A percentile compares a stretch with the other conserved stretches of the same genome.
These are phyloP conservation scores for Aspergillus panamensis DNA, from an alignment of 495 filamentous ascomycete species.

Conservation along the genomic window DNA sequence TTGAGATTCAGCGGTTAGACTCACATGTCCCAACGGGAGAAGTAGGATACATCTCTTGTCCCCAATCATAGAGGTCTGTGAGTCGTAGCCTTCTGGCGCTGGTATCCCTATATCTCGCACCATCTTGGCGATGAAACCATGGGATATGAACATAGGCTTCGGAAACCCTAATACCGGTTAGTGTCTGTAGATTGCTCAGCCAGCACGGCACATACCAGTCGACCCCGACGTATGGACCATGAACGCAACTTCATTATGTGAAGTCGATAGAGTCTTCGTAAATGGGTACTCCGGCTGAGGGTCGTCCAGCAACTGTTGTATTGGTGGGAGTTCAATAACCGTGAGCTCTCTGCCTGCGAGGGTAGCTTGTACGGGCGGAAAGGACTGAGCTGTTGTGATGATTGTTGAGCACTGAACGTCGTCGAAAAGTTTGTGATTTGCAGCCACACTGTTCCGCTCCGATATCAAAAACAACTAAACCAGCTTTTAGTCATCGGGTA, in stretches of 20 bases:
- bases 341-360: neutral
- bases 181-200: neutral
- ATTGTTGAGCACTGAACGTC: slow-evolving; percentile 13
- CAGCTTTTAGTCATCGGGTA: slow-evolving; percentile 1
- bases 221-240: slow-evolving; percentile 6
- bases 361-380: slow-evolving; percentile 3
- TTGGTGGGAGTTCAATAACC: slow-evolving; percentile 6
- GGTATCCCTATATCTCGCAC: slow-evolving; percentile 6
- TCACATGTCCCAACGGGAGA: slow-evolving; percentile 10
- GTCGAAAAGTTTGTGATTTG: slow-evolving; percentile 12
- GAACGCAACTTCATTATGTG: slow-evolving; percentile 3
- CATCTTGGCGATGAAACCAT: slow-evolving; percentile 7
- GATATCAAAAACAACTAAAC: slow-evolving; percentile 10
- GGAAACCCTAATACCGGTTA: slow-evolving; percentile 4
- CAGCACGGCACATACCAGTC: neutral
- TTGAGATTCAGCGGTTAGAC: neutral
- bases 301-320: slow-evolving; percentile 6
- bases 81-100: slow-evolving; percentile 9
- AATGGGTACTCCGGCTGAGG: slow-evolving; percentile 1
- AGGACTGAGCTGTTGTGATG: slow-evolving; percentile 7
- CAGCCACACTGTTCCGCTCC: slow-evolving; percentile 11
- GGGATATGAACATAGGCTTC: slow-evolving; percentile 11
- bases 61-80: slow-evolving; percentile 10
- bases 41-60: slow-evolving; percentile 7
- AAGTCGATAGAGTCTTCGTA: neutral